These are phyloP conservation scores for Neofusicoccum cordaticola DNA, from an alignment of 2,329 filamentous ascomycete genomes.

Conservation along the genomic window DNA sequence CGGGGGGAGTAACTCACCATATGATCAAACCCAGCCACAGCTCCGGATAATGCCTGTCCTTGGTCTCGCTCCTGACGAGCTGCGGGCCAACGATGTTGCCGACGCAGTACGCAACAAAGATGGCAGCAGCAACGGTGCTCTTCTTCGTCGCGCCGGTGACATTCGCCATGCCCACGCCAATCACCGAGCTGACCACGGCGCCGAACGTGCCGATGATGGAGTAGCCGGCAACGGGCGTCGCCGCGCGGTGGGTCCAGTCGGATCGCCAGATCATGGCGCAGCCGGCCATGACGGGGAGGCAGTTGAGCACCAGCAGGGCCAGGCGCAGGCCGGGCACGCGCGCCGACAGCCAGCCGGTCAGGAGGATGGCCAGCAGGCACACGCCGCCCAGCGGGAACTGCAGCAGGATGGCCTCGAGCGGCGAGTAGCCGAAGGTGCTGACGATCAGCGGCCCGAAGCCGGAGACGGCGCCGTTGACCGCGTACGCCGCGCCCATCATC, in stretches of 20 bases:
- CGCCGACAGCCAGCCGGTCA: constrained; percentile 63
- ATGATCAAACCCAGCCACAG: constrained; percentile 69
- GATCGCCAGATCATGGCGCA: constrained; percentile 73
- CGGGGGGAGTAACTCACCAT: constrained; percentile 38
- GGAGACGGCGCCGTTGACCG: constrained; percentile 67
- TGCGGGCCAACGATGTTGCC: constrained; percentile 7
- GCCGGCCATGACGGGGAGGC: constrained; percentile 71
- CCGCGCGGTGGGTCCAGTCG: constrained; percentile 60
- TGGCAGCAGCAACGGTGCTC: constrained; percentile 71
- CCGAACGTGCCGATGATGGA: constrained; percentile 72
- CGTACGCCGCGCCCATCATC: constrained; percentile 69
- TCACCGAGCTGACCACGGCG: constrained; percentile 63
- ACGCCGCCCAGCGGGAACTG: constrained; percentile 72
- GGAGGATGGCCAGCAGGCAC: constrained; percentile 64
- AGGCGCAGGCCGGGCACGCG: constrained; percentile 63
- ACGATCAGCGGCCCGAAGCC: constrained; percentile 72
- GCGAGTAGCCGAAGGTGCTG: constrained; percentile 65
- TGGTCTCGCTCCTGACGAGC: constrained; percentile 53
- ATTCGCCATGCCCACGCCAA: constrained; percentile 61
- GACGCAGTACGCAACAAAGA: constrained; percentile 24
- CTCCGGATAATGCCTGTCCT: constrained; percentile 65
- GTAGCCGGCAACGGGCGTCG: constrained; percentile 67
- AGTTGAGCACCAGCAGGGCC: constrained; percentile 62
- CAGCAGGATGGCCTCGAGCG: constrained; percentile 65
- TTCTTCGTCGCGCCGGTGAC: constrained; percentile 79